Evolutionary conservation across 257 asterid genomes (phyloP).

Genomic region (Solanum piurae): DNA sequence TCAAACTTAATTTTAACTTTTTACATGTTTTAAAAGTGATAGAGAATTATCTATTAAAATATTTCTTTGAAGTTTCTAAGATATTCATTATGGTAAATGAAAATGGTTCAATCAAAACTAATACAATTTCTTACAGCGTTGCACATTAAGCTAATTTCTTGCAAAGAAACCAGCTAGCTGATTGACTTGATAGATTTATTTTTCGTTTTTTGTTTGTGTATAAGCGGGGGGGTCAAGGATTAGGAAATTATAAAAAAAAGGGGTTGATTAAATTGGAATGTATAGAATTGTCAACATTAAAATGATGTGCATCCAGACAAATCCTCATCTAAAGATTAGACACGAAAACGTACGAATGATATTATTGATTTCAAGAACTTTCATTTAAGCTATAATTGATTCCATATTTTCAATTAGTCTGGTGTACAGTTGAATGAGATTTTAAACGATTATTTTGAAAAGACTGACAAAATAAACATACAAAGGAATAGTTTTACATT

Average conservation of each 20-base stretch:
- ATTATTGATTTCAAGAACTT: neutral
- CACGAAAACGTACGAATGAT: neutral
- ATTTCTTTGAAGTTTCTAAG: too few species aligned
- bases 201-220: neutral
- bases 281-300: neutral
- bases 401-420: slow-evolving; percentile 19
- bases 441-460: neutral
- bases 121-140: neutral
- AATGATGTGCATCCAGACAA: neutral
- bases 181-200: neutral
- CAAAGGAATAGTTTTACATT: neutral
- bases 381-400: neutral
- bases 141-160: neutral
- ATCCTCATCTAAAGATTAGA: neutral
- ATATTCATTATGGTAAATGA: too few species aligned
- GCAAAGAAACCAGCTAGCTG: neutral
- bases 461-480: neutral
- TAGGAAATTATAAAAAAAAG: neutral
- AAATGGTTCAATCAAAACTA: too few species aligned
- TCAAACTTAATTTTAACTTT: too few species aligned
- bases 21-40: too few species aligned
- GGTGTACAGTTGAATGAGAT: neutral
- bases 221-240: neutral
- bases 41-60: too few species aligned
- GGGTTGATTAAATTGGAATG: neutral